Conservation (phyloP, 106 monocot genomes). For the Allium cepa region DNA sequence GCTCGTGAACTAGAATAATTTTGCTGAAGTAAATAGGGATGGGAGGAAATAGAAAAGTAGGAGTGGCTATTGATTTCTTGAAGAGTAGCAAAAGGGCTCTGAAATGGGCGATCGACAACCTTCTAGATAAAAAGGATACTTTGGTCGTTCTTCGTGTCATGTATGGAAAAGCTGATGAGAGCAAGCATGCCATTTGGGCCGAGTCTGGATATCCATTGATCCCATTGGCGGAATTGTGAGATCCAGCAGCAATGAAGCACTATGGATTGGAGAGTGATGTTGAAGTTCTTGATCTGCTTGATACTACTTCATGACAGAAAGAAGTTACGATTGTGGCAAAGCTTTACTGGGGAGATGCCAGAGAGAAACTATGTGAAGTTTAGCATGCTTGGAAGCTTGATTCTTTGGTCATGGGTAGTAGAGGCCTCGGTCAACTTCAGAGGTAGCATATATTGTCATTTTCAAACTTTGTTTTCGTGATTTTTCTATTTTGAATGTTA, state of each 20-base stretch:
- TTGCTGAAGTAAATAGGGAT: constrained; percentile 2
- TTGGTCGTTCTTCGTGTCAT: constrained; percentile 54
- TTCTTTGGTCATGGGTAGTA: constrained; percentile 38
- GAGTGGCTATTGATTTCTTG: constrained; percentile 74
- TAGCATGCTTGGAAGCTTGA: constrained; percentile 28
- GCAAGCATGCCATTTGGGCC: constrained; percentile 37
- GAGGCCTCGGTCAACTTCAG: constrained; percentile 38
- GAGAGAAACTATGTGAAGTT: constrained; percentile 44
- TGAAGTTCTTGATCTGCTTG: constrained; percentile 54
- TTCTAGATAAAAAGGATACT: constrained; percentile 50
- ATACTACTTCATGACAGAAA: constrained; percentile 48
- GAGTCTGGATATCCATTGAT: constrained; percentile 63
- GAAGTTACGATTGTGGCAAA: constrained; percentile 36
- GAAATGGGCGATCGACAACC: constrained; percentile 69
- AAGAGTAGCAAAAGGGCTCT: constrained; percentile 65
- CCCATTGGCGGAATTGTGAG: constrained; percentile 61
- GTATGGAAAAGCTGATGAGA: constrained; percentile 13
- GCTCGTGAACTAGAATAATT: too few relatives aligned
- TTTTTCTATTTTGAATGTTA: too few relatives aligned
- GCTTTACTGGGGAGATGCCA: constrained; percentile 40
- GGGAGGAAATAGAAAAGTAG: constrained; percentile 49
- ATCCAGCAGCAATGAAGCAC: constrained; percentile 35
- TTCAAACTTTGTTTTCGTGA: too few relatives aligned
- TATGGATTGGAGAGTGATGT: constrained; percentile 49
- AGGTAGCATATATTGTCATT: constrained; percentile 14